Evolutionary conservation across 352 stramenopile species (phyloP).

Genomic region (Globisporangium nunn): DNA sequence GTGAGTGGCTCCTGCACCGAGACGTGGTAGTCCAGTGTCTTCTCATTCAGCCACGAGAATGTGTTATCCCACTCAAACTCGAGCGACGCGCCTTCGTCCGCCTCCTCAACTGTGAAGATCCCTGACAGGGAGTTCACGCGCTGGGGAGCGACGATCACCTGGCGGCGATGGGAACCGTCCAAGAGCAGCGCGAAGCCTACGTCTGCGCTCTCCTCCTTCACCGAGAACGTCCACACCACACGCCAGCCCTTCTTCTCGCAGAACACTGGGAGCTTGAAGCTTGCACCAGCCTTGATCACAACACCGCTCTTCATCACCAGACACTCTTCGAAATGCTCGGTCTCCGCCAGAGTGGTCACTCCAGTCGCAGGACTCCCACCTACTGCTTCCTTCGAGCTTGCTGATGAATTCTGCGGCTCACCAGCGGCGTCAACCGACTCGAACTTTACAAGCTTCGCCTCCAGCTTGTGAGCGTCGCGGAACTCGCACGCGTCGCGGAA

Average conservation of each 20-base stretch:
- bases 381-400: not conserved
- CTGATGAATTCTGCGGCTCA: not conserved
- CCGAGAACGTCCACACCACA: conserved; percentile 76
- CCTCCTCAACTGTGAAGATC: conserved; percentile 29
- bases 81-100: conserved; percentile 31
- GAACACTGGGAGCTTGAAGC: conserved; percentile 64
- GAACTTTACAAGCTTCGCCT: not conserved
- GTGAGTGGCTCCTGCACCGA: conserved; percentile 58
- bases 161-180: conserved; percentile 1
- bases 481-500: conserved; percentile 60
- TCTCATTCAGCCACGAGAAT: conserved; percentile 82
- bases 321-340: conserved; percentile 42
- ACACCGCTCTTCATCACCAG: conserved; percentile 71
- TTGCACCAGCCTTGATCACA: conserved; percentile 68
- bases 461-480: conserved; percentile 26
- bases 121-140: conserved; percentile 52
- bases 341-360: not conserved
- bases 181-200: conserved; percentile 42
- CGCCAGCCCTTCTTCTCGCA: conserved; percentile 51
- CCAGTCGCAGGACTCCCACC: not conserved
- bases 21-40: conserved; percentile 82
- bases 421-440: not conserved
- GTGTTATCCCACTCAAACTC: conserved; percentile 78
- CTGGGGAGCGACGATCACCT: conserved; percentile 27
- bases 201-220: conserved; percentile 65